Conservation (phyloP, 257 asterid species). For the Phtheirospermum japonicum region DNA sequence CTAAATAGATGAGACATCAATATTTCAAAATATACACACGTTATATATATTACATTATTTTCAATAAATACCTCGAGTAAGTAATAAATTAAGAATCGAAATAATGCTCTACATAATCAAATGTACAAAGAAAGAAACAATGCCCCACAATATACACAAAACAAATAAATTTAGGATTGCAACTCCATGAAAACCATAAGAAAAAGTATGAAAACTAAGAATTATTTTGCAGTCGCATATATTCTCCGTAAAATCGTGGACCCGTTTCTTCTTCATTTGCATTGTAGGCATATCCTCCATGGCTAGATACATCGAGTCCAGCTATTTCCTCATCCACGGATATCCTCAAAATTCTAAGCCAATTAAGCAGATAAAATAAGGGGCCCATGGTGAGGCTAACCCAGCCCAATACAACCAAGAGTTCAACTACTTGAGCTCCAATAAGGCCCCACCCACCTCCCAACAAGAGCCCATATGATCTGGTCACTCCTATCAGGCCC, state of each 20-base stretch:
- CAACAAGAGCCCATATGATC: slow-evolving; percentile 47
- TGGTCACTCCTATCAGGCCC: slow-evolving; percentile 30
- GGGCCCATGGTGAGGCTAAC: slow-evolving; percentile 70
- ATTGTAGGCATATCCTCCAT: slow-evolving; percentile 63
- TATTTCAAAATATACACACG: too few species aligned
- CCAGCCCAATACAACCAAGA: slow-evolving; percentile 46
- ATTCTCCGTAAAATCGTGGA: slow-evolving; percentile 48
- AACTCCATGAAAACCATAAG: too few species aligned
- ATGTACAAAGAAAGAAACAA: neutral
- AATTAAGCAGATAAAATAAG: slow-evolving; percentile 48
- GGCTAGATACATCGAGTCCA: slow-evolving; percentile 61
- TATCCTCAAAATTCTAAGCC: slow-evolving; percentile 47
- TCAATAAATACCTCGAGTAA: too few species aligned
- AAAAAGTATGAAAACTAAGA: neutral
- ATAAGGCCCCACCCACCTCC: slow-evolving; percentile 67
- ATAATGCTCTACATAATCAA: neutral
- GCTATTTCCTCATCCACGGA: slow-evolving; percentile 59
- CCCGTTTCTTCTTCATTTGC: slow-evolving; percentile 46
- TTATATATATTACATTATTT: too few species aligned
- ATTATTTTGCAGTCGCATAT: slow-evolving; percentile 38
- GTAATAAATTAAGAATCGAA: neutral
- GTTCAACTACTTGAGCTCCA: slow-evolving; percentile 53
- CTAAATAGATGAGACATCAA: too few species aligned
- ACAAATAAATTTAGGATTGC: too few species aligned
- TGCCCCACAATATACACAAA: neutral